Evolutionary conservation across 2,329 filamentous ascomycete species (phyloP), one percentile per base, ranked within the genome.

Genomic region (Colletotrichum lupini): DNA sequence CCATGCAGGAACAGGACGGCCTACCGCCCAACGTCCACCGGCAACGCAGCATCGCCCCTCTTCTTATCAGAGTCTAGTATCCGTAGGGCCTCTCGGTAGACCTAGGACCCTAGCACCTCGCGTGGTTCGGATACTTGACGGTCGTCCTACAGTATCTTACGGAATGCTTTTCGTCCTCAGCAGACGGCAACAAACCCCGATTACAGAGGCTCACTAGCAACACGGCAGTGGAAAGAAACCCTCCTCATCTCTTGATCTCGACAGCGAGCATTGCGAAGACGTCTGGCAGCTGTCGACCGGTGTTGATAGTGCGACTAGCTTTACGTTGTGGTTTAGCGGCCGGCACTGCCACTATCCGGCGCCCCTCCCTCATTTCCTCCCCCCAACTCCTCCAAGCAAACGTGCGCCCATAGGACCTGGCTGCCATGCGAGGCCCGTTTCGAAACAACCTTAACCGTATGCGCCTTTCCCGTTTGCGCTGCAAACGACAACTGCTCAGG

Each of bases 21-120:
- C 28, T 37, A 60, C 67, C 67, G 56, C 59, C 42, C 60, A 37
- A 55, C 59, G 14, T 49, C 60, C 70, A 73, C 70, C 70, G 49
- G 67, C 46, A 73, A 52, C 70, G 70, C 70, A 66, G 49, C 70
- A 73, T 73, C 70, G 70, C 67, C 70, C 70, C 70, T 73, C 70
- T 66, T 66, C 70, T 70, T 70, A 66, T 65, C 67, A 61, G n/a
- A 32, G 59, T 53, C 55, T 63, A 59, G 59, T 60, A 35, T 63
- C 46, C 26, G 46, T 32, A 56, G 32, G n/a, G 49, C 46, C 53
- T 37, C 64, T 55, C n/a, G 67, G 32, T 55, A 59, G 22, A 9
- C 49, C 68, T 65, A 32, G 56, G 42, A 22, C 28, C 65, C 58
- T 52, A 60, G 49, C 37, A 42, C 58, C 58, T 68, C 59, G 24